Evolutionary conservation across 495 filamentous ascomycete species (phyloP), one percentile per base, ranked within the genome.

Genomic region (Tirmania nivea): DNA sequence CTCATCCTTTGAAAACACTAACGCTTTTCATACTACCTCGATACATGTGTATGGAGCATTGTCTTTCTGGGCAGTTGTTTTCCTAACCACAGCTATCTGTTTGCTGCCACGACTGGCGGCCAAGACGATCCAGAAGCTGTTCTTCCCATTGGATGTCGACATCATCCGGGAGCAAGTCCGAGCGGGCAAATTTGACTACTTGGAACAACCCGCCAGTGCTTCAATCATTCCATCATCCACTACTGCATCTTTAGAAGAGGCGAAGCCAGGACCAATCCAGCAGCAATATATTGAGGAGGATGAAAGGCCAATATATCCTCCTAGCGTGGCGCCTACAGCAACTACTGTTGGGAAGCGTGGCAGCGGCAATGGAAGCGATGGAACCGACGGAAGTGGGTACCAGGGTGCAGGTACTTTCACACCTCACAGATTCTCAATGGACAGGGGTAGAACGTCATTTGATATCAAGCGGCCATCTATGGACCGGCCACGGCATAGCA

Each of bases 121-220:
- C 67, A 99, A 99, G 69, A 68, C 78, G 34, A 66, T 90, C 25
- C 89, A 94, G 67, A 99, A 99, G 68, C 79, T 93, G 42, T 93
- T 81, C 69, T 82, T 85, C 65, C 92, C 92, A 7, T 77, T 76
- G 49, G 92, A 99, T 60, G 79, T 95, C 52, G 92, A 99, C 65
- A 94, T 99, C 60, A 79, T 99, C 60, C 84, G 92, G 34, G 92
- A 99, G 67, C 84, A 94, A 69, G 75, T 90, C 52, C 76, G 77
- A 48, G 73, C 75, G 59, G 90, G 90, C 53, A 79, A 80, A 57
- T 95, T 85, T 66, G 75, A 80, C 57, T 74, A 82, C 63, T 75
- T 82, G 48, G 66, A 74, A 69, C 75, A 62, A 67, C 60, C 19
- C 67, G 8, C 11, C 21, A 54, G 49, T 11, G 57, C 52, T 35